phyloP scores from a whole-genome alignment of 2,329 filamentous ascomycete species.

The Neoarthrinium moseri region DNA sequence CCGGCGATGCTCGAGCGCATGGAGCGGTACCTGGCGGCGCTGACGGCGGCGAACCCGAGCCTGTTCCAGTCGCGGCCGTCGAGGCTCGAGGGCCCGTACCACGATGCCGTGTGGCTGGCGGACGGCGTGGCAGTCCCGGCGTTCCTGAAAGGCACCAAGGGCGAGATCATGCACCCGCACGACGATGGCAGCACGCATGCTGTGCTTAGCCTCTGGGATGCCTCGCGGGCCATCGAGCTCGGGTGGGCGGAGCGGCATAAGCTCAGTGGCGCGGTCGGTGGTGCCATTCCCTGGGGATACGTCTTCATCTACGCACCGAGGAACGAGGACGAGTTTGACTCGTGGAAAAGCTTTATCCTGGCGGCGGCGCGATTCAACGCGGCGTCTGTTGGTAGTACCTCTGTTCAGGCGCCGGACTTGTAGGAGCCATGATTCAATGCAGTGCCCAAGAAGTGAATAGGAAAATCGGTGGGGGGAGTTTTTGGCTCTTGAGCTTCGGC shows the following conservation, averaged over 20 bases:
- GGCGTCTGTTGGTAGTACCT: constrained; percentile 10
- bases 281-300: constrained; percentile 31
- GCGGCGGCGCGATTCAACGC: constrained; percentile 21
- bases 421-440: too few species aligned
- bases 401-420: too few species aligned
- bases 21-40: constrained; percentile 21
- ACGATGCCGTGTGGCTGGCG: constrained; percentile 26
- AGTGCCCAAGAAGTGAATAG: too few species aligned
- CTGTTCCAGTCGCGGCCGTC: constrained; percentile 26
- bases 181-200: constrained; percentile 37
- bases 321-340: constrained; percentile 30
- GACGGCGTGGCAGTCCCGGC: constrained; percentile 7
- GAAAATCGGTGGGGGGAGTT: too few species aligned
- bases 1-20: constrained; percentile 15
- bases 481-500: too few species aligned
- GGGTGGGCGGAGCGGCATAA: constrained; percentile 40
- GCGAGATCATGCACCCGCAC: constrained; percentile 38
- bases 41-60: constrained; percentile 23
- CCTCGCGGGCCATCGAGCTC: constrained; percentile 28
- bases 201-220: constrained; percentile 35
- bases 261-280: constrained; percentile 26
- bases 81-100: constrained; percentile 29
- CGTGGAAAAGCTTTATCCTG: constrained; percentile 23
- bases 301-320: constrained; percentile 40
- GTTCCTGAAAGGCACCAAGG: constrained; percentile 16